These are phyloP conservation scores for Plasmopara viticola DNA, from an alignment of 352 stramenopile species.

Conservation along the genomic window DNA sequence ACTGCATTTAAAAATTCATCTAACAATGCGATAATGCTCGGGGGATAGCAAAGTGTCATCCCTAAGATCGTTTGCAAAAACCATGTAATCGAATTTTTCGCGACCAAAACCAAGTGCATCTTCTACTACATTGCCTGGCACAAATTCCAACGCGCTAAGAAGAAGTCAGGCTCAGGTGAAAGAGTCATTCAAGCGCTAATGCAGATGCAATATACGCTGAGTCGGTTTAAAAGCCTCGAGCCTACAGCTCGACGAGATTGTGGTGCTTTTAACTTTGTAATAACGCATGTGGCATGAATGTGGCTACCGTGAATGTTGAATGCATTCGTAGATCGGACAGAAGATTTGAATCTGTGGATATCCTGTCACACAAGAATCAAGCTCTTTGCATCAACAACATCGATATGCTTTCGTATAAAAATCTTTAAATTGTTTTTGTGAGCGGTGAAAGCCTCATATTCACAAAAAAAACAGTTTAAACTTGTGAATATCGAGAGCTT, in stretches of 20 bases:
- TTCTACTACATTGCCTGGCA: constrained; percentile 9
- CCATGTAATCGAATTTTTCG: neutral
- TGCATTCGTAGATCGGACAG: constrained; percentile 1
- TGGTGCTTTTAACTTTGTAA: constrained; percentile 5
- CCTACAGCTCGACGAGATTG: constrained; percentile 8
- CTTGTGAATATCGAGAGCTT: neutral
- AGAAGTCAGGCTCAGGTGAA: constrained; percentile 7
- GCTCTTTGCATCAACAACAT: constrained; percentile 1
- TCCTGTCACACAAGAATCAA: neutral
- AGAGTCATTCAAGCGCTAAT: constrained; percentile 6
- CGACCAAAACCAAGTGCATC: neutral
- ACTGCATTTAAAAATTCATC: constrained; percentile 13
- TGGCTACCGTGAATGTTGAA: neutral
- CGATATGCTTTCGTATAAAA: neutral
- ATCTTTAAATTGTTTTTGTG: neutral
- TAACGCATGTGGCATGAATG: constrained; percentile 4
- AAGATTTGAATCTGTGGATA: neutral
- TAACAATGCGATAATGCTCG: constrained; percentile 11
- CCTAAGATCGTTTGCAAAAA: neutral
- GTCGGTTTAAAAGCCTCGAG: constrained; percentile 4
- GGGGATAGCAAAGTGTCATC: constrained; percentile 7
- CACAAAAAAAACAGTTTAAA: neutral
- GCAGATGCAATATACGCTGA: neutral
- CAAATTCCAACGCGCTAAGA: constrained; percentile 1
- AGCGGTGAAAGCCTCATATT: neutral